phyloP scores from a whole-genome alignment of 768 basidiomycete genomes.

The Podaxis rugospora region DNA sequence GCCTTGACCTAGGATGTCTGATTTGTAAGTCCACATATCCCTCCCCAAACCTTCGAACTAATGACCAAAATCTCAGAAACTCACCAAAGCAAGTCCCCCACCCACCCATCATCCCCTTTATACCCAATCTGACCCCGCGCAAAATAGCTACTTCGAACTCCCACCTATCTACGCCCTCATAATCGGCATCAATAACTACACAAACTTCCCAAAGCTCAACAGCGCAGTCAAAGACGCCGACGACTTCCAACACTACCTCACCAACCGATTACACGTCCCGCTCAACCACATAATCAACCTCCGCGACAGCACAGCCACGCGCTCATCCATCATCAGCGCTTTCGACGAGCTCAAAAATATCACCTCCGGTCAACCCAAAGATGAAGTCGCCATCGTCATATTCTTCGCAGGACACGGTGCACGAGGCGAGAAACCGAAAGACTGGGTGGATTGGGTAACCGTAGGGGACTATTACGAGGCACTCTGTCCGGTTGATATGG shows the following conservation, averaged over 20 bases:
- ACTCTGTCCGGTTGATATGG: slow-evolving; percentile 31
- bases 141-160: too few relatives aligned
- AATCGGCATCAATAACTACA: slow-evolving; percentile 40
- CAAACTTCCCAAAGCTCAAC: slow-evolving; percentile 21
- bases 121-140: too few relatives aligned
- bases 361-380: neutral
- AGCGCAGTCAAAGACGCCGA: slow-evolving; percentile 38
- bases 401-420: slow-evolving; percentile 45
- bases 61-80: neutral
- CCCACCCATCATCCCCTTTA: slow-evolving; percentile 11
- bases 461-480: slow-evolving; percentile 27
- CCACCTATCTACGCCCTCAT: slow-evolving; percentile 31
- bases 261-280: slow-evolving; percentile 24
- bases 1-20: too few relatives aligned
- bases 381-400: slow-evolving; percentile 33
- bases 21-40: neutral
- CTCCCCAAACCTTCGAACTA: neutral
- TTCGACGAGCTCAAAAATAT: slow-evolving; percentile 24
- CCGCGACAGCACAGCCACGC: slow-evolving; percentile 32
- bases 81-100: neutral
- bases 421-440: slow-evolving; percentile 23
- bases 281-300: slow-evolving; percentile 30
- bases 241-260: slow-evolving; percentile 30
- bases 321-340: slow-evolving; percentile 27
- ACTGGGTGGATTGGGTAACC: slow-evolving; percentile 24